Conservation (phyloP, 208 protist genomes). For the Angomonas deanei region DNA sequence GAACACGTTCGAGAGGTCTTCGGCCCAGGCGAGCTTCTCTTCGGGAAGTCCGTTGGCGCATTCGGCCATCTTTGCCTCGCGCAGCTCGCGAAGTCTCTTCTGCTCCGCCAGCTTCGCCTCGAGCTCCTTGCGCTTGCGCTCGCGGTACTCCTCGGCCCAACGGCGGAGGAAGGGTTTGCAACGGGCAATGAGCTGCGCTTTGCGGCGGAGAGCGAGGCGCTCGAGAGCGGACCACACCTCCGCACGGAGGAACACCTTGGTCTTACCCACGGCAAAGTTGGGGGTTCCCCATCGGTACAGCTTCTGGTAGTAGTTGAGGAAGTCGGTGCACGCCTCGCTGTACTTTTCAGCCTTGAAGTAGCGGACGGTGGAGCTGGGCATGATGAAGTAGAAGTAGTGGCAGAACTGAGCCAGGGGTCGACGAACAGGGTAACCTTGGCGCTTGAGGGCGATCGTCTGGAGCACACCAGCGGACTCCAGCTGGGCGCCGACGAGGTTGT, state of each 20-base stretch:
- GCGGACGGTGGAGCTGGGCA: slow-evolving; percentile 24
- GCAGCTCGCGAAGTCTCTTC: slow-evolving; percentile 36
- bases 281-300: slow-evolving; percentile 57
- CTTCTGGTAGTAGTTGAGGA: slow-evolving; percentile 54
- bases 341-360: slow-evolving; percentile 41
- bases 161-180: slow-evolving; percentile 60
- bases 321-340: slow-evolving; percentile 31
- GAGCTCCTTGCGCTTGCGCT: slow-evolving; percentile 62
- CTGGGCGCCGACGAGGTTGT: slow-evolving; percentile 76
- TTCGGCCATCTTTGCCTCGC: slow-evolving; percentile 40
- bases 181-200: slow-evolving; percentile 46
- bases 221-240: slow-evolving; percentile 83
- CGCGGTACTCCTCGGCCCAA: slow-evolving; percentile 59
- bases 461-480: slow-evolving; percentile 88
- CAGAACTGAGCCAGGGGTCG: slow-evolving; percentile 72
- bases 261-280: slow-evolving; percentile 79
- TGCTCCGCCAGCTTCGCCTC: slow-evolving; percentile 50
- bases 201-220: slow-evolving; percentile 65
- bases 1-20: slow-evolving; percentile 60
- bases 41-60: slow-evolving; percentile 29
- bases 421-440: slow-evolving; percentile 86
- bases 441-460: slow-evolving; percentile 89
- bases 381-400: slow-evolving; percentile 77
- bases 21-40: slow-evolving; percentile 48
- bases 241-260: slow-evolving; percentile 84